phyloP scores from a whole-genome alignment of 2,329 filamentous ascomycete species.

The Leptographium lundbergii region DNA sequence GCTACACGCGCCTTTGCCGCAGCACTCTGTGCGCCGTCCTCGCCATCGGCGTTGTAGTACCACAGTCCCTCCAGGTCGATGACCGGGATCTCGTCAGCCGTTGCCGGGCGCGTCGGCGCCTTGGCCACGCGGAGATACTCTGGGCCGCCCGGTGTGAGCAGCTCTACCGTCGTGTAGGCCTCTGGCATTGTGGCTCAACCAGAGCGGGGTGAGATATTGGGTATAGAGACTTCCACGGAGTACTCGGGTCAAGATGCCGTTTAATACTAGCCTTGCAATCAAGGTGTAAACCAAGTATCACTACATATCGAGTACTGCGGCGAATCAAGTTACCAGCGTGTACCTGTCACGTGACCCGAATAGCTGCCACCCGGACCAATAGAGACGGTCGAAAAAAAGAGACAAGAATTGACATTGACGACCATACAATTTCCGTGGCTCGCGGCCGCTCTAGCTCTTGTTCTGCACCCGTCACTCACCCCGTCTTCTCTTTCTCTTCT shows the following conservation, averaged over 20 bases:
- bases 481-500: not conserved
- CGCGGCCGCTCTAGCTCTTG: not conserved
- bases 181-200: no score
- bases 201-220: no score
- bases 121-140: constrained; percentile 22
- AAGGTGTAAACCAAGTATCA: no score
- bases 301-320: no score
- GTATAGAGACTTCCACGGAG: no score
- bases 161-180: constrained; percentile 9
- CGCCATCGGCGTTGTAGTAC: constrained; percentile 19
- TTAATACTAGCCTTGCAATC: no score
- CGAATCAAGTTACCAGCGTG: no score
- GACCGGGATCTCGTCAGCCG: constrained; percentile 34
- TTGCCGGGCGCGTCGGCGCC: constrained; percentile 24
- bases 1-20: constrained; percentile 20
- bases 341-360: not conserved
- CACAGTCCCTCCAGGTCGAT: constrained; percentile 33
- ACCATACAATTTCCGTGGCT: not conserved
- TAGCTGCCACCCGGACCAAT: not conserved
- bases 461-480: no score
- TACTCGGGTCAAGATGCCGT: no score
- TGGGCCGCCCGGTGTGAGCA: constrained; percentile 22
- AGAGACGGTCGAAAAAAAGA: not conserved
- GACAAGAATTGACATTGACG: not conserved
- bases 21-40: not conserved